Evolutionary conservation across 257 asterid genomes (phyloP).

Genomic region (Solanum virginianum): DNA sequence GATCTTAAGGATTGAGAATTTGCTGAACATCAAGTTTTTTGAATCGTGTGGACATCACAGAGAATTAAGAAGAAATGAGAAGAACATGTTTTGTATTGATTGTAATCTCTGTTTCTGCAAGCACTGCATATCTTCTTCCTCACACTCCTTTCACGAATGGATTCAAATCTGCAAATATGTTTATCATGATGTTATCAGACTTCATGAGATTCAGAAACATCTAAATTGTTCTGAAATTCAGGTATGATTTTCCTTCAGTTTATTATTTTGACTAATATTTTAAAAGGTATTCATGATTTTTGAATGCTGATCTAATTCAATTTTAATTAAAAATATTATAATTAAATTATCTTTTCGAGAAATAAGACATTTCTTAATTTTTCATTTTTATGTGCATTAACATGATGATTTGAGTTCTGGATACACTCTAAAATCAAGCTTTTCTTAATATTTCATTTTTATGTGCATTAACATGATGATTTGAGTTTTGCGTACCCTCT

Average conservation of each 20-base stretch:
- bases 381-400: too few species aligned
- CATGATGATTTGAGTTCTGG: too few species aligned
- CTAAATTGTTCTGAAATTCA: slow-evolving; percentile 62
- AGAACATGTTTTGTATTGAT: slow-evolving; percentile 61
- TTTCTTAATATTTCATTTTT: neutral
- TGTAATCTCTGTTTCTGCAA: slow-evolving; percentile 46
- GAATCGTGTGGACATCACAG: slow-evolving; percentile 38
- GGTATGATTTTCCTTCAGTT: slow-evolving; percentile 10
- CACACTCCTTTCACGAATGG: slow-evolving; percentile 30
- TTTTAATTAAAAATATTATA: neutral
- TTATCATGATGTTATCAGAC: slow-evolving; percentile 64
- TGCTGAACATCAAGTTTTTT: slow-evolving; percentile 35
- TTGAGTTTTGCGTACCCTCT: too few species aligned
- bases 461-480: too few species aligned
- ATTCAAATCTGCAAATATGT: slow-evolving; percentile 74
- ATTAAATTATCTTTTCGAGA: too few species aligned
- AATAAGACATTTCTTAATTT: neutral
- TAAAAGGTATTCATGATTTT: neutral
- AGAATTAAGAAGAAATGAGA: slow-evolving; percentile 43
- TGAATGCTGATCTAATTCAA: neutral
- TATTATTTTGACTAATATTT: neutral
- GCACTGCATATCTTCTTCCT: slow-evolving; percentile 34
- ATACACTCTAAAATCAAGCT: neutral
- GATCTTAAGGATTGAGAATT: slow-evolving; percentile 36
- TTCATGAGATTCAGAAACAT: slow-evolving; percentile 48